Conservation (phyloP, 2,329 filamentous ascomycete species). For the Cytospora mali region DNA sequence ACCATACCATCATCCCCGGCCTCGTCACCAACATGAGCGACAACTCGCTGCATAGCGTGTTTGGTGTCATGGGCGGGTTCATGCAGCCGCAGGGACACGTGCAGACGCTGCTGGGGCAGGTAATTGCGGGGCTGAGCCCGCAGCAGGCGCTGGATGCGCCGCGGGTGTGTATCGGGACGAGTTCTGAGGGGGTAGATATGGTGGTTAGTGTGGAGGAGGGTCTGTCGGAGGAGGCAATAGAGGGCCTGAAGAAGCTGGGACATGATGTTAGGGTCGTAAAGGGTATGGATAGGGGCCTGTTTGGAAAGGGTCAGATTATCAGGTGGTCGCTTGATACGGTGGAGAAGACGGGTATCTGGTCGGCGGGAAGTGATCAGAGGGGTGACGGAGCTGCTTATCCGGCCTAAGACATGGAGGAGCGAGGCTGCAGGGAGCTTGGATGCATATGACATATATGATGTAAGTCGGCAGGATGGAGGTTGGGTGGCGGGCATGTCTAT, state of each 20-base stretch:
- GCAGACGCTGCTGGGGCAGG: constrained; percentile 87
- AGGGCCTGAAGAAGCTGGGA: constrained; percentile 69
- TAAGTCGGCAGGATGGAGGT: not conserved
- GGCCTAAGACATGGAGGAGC: constrained; percentile 33
- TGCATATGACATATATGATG: no score
- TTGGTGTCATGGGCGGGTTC: constrained; percentile 97
- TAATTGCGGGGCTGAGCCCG: constrained; percentile 78
- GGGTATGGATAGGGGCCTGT: constrained; percentile 68
- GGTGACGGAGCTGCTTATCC: constrained; percentile 77
- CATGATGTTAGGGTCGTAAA: constrained; percentile 71
- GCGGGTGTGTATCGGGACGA: constrained; percentile 82
- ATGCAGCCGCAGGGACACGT: constrained; percentile 98
- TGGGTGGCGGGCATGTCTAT: not conserved
- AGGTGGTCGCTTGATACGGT: constrained; percentile 69
- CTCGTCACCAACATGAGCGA: constrained; percentile 79
- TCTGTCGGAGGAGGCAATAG: constrained; percentile 67
- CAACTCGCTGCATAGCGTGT: constrained; percentile 77
- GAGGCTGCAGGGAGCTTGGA: not conserved
- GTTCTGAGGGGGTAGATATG: constrained; percentile 65
- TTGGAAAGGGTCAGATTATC: constrained; percentile 88
- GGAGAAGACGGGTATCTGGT: constrained; percentile 76
- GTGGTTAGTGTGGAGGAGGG: constrained; percentile 83
- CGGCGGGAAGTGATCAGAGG: constrained; percentile 83
- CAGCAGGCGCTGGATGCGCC: constrained; percentile 91
- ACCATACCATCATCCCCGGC: constrained; percentile 96